These are phyloP conservation scores for Clavispora vitiphila DNA, from an alignment of 805 yeast genomes.

Conservation along the genomic window DNA sequence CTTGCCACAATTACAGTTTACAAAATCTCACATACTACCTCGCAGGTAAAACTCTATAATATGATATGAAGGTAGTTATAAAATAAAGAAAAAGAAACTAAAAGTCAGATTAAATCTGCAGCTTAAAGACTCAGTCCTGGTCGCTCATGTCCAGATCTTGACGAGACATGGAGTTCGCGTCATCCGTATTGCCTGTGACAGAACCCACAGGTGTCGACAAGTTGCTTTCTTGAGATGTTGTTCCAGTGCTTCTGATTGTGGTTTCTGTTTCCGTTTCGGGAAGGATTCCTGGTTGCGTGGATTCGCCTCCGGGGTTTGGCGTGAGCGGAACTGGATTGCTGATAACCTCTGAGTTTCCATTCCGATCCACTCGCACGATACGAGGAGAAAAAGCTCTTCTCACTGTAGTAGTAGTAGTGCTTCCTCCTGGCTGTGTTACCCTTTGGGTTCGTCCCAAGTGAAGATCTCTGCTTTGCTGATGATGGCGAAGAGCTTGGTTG, in stretches of 20 bases:
- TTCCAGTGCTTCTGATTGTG: neutral
- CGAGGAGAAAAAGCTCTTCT: neutral
- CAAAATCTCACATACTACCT: no score
- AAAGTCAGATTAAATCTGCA: no score
- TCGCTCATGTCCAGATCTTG: neutral
- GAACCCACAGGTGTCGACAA: neutral
- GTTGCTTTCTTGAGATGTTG: neutral
- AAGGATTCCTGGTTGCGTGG: neutral
- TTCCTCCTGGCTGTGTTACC: neutral
- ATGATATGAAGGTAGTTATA: neutral
- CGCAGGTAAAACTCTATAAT: neutral
- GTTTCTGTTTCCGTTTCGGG: neutral
- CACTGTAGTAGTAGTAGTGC: neutral
- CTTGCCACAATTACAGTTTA: neutral
- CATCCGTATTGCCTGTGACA: neutral
- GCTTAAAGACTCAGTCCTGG: neutral
- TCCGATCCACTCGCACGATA: neutral
- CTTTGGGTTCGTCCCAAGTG: neutral
- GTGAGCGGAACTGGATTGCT: neutral
- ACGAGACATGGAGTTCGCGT: neutral
- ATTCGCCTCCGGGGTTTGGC: no score
- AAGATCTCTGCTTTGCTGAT: neutral
- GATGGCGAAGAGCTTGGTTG: slow-evolving; percentile 7
- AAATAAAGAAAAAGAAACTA: no score
- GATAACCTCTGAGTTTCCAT: neutral